phyloP scores from a whole-genome alignment of 2,329 filamentous ascomycete species.

The Colletotrichum acutatum region DNA sequence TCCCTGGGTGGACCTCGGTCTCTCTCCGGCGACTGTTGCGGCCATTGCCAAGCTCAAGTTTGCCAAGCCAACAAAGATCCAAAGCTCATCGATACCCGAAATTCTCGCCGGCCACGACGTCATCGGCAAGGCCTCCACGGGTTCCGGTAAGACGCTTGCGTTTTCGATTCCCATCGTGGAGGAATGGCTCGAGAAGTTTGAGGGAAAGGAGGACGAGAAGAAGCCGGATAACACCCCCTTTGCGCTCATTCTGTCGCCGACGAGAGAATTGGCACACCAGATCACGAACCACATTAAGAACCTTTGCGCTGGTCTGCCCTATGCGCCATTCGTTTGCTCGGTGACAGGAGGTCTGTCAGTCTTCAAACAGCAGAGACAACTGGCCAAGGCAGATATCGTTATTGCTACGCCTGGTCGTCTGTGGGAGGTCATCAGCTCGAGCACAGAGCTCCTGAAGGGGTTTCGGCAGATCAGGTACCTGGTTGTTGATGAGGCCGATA shows the following conservation, averaged over 20 bases:
- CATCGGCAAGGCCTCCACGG: constrained; percentile 94
- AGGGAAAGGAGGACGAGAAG: constrained; percentile 41
- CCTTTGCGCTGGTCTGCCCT: constrained; percentile 72
- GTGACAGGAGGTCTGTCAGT: constrained; percentile 92
- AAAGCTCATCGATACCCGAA: constrained; percentile 81
- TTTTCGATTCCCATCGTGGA: constrained; percentile 96
- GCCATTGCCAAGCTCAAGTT: constrained; percentile 86
- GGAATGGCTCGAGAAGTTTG: constrained; percentile 70
- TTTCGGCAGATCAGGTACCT: constrained; percentile 83
- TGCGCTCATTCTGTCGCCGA: constrained; percentile 89
- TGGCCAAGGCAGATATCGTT: constrained; percentile 89
- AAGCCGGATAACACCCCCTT: constrained; percentile 62
- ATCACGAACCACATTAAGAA: constrained; percentile 83
- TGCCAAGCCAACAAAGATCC: constrained; percentile 82
- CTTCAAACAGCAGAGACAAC: constrained; percentile 91
- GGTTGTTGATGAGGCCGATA: constrained; percentile 93
- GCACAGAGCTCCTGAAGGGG: constrained; percentile 73
- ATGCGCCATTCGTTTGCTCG: constrained; percentile 80
- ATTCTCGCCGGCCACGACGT: constrained; percentile 88
- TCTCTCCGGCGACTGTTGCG: constrained; percentile 78
- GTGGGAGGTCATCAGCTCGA: constrained; percentile 91
- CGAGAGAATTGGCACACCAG: constrained; percentile 93
- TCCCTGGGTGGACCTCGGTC: constrained; percentile 78
- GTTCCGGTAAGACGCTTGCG: constrained; percentile 95
- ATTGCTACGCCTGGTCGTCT: constrained; percentile 91